Evolutionary conservation across 2,329 filamentous ascomycete species (phyloP).

Genomic region (Cladosporium sp.): DNA sequence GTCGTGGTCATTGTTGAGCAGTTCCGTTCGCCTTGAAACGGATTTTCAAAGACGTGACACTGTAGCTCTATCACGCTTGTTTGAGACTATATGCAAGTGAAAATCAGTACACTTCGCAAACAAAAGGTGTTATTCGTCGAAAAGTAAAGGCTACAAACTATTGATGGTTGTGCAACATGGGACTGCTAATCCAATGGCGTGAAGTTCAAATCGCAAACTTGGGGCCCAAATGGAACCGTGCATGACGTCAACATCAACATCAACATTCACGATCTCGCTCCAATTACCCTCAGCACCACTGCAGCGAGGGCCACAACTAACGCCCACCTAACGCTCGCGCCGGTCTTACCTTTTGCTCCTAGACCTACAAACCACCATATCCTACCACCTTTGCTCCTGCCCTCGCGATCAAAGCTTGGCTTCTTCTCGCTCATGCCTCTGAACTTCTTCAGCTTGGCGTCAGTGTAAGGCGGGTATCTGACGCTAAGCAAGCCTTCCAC

Average conservation of each 20-base stretch:
- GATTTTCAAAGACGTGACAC: no score
- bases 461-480: conserved; percentile 60
- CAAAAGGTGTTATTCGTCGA: no score
- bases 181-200: neutral
- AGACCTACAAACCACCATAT: conserved; percentile 30
- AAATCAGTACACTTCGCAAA: no score
- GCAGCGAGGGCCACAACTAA: conserved; percentile 23
- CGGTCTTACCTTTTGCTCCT: conserved; percentile 25
- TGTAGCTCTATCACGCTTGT: no score
- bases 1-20: neutral
- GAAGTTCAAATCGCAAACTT: neutral
- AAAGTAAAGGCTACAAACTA: no score
- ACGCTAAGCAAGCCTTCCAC: conserved; percentile 63
- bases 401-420: conserved; percentile 59
- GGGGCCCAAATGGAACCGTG: no score
- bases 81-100: no score
- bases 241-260: neutral
- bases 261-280: neutral
- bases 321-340: conserved; percentile 26
- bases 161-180: no score
- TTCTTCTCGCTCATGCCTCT: conserved; percentile 47
- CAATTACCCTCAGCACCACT: conserved; percentile 14
- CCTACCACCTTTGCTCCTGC: conserved; percentile 32
- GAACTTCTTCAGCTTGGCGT: conserved; percentile 50
- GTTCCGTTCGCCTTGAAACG: no score